Conservation (phyloP, 345 rosid species). For the Salix dunnii region DNA sequence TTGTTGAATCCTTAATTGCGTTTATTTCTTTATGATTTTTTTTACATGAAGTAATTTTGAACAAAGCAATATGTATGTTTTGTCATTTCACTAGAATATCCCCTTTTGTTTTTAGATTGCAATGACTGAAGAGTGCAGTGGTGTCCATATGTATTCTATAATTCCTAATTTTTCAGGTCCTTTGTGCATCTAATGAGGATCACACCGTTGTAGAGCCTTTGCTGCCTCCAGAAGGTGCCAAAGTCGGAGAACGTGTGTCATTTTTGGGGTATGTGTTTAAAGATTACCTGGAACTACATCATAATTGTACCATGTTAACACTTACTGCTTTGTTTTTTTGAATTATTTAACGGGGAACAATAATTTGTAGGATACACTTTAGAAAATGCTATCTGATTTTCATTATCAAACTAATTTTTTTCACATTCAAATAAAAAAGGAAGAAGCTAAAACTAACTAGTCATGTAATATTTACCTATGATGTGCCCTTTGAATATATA, state of each 20-base stretch:
- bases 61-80: neutral
- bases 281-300: neutral
- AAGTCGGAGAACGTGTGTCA: constrained; percentile 64
- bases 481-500: no score
- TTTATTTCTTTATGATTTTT: no score
- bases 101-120: neutral
- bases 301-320: neutral
- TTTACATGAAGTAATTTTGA: neutral
- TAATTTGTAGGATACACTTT: neutral
- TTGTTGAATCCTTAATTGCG: neutral
- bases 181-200: constrained; percentile 86
- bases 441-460: no score
- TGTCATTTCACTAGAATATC: neutral
- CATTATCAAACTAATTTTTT: no score
- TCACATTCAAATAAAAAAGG: no score
- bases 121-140: neutral
- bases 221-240: constrained; percentile 78
- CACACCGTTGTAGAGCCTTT: constrained; percentile 76
- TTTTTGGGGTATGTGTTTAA: constrained; percentile 63
- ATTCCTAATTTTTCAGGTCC: constrained; percentile 50
- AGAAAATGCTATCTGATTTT: neutral
- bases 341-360: neutral
- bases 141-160: neutral
- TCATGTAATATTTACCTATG: no score
- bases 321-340: neutral